A percentile compares a stretch with the other conserved stretches of the same genome.
phyloP scores from a whole-genome alignment of 805 yeast genomes.

The Tetrapisispora fleetii region DNA sequence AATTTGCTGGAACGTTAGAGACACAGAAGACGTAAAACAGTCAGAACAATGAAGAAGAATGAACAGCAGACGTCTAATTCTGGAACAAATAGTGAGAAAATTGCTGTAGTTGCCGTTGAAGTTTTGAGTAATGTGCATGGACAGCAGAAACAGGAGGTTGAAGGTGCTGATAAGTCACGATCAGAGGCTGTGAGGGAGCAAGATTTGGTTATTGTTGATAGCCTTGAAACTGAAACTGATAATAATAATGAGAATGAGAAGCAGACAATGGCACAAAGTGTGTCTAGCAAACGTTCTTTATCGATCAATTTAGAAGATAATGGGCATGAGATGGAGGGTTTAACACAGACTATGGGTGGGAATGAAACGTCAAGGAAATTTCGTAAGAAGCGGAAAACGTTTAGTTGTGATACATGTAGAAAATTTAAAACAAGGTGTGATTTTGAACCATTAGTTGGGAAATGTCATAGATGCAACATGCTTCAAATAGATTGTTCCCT shows the following conservation, averaged over 20 bases:
- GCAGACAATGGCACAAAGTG: background rate
- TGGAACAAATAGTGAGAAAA: no score
- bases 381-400: constrained; percentile 32
- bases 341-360: background rate
- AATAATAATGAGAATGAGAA: background rate
- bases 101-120: no score
- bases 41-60: background rate
- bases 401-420: constrained; percentile 43
- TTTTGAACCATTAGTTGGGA: constrained; percentile 33
- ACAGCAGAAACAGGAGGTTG: no score
- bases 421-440: constrained; percentile 51
- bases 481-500: constrained; percentile 41
- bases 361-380: constrained; percentile 9
- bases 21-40: background rate
- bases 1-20: no score
- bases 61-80: no score
- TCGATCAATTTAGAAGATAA: background rate
- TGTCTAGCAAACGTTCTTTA: background rate
- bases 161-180: no score
- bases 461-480: constrained; percentile 45
- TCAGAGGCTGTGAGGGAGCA: no score
- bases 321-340: background rate
- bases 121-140: no score
- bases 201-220: no score
- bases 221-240: background rate